Conservation (phyloP, 176 grass and related monocot species). For the Aechmea fasciata region DNA sequence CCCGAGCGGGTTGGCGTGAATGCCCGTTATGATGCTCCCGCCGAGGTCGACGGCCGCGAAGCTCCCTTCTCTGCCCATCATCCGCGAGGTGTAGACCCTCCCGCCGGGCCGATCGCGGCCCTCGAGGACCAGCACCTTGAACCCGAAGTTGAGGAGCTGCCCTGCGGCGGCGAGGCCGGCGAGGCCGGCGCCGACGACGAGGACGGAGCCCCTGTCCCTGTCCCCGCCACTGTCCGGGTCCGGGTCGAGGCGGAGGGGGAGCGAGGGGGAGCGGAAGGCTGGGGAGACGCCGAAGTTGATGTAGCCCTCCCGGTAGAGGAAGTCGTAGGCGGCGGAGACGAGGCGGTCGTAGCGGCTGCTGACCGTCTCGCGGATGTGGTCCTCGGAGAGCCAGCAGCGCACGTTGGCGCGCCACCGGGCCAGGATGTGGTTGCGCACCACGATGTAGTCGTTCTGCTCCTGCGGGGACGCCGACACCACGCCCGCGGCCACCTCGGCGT, state of each 20-base stretch:
- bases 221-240: not conserved
- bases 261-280: slow-evolving; percentile 39
- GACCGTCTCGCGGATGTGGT: slow-evolving; percentile 60
- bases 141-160: slow-evolving; percentile 63
- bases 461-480: slow-evolving; percentile 23
- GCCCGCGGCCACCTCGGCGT: slow-evolving; percentile 40
- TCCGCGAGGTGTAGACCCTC: slow-evolving; percentile 58
- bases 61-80: slow-evolving; percentile 13
- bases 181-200: slow-evolving; percentile 70
- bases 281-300: slow-evolving; percentile 89
- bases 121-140: slow-evolving; percentile 68
- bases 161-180: slow-evolving; percentile 70
- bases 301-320: slow-evolving; percentile 66
- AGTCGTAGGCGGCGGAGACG: slow-evolving; percentile 54
- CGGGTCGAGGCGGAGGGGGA: slow-evolving; percentile 4
- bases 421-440: slow-evolving; percentile 90
- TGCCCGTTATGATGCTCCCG: slow-evolving; percentile 85
- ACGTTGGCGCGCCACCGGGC: slow-evolving; percentile 82
- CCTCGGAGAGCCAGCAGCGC: slow-evolving; percentile 37
- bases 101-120: slow-evolving; percentile 70
- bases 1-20: slow-evolving; percentile 88
- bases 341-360: slow-evolving; percentile 60
- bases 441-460: slow-evolving; percentile 78
- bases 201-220: slow-evolving; percentile 27
- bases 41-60: slow-evolving; percentile 65